phyloP scores from a whole-genome alignment of 1,139 yeast genomes.

The Candida neerlandica region DNA sequence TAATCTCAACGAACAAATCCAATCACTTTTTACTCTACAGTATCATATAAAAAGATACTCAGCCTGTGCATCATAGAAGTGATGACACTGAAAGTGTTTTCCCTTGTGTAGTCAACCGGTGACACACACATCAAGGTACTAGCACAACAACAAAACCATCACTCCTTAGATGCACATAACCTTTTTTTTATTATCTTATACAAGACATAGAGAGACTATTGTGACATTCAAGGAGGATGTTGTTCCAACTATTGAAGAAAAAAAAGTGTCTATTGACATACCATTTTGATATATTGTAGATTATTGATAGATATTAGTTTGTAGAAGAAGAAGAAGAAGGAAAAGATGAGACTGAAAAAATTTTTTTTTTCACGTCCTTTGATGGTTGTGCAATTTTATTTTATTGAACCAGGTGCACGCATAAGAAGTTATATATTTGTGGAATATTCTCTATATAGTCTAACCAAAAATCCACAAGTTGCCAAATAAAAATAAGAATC shows the following conservation, averaged over 20 bases:
- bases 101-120: background rate
- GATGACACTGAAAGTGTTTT: conserved; percentile 19
- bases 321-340: background rate
- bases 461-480: background rate
- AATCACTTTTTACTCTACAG: conserved; percentile 36
- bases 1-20: conserved; percentile 32
- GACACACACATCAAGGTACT: conserved; percentile 5
- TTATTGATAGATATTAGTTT: background rate
- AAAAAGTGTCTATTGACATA: conserved; percentile 24
- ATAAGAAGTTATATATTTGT: background rate
- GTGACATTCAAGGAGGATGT: conserved; percentile 29
- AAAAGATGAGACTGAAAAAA: background rate
- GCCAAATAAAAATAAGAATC: background rate
- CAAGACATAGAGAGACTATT: conserved; percentile 15
- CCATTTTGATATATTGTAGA: conserved; percentile 23
- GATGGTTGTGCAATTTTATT: background rate
- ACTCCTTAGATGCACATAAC: conserved; percentile 39
- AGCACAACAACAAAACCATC: conserved; percentile 26
- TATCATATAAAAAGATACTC: conserved; percentile 38
- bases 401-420: background rate
- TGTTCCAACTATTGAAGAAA: conserved; percentile 21
- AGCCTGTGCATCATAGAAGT: conserved; percentile 48
- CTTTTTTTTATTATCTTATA: conserved; percentile 17
- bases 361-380: background rate
- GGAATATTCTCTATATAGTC: background rate